phyloP scores from a whole-genome alignment of 129 eudicot species.

The Pseudognaphalium luteoalbum region DNA sequence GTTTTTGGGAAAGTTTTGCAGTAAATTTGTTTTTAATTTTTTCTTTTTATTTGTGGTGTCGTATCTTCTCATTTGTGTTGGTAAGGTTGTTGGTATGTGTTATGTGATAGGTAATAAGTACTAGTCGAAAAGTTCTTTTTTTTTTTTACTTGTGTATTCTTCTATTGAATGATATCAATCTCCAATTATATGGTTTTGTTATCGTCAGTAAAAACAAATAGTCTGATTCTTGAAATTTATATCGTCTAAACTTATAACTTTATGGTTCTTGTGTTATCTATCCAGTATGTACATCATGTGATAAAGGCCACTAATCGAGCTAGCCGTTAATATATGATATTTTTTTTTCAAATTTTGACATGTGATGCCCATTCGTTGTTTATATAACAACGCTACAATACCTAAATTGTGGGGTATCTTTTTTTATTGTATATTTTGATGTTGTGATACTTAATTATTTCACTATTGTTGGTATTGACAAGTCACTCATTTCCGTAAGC shows the following conservation, averaged over 20 bases:
- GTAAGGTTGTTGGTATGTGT: constrained; percentile 60
- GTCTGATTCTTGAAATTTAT: constrained; percentile 26
- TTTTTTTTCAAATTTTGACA: background rate
- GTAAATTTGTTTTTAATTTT: constrained; percentile 37
- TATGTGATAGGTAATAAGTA: constrained; percentile 60
- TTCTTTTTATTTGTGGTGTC: constrained; percentile 26
- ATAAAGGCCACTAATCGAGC: background rate
- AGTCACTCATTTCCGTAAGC: background rate
- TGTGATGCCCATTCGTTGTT: background rate
- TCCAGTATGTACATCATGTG: constrained; percentile 13
- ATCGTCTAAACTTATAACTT: constrained; percentile 2
- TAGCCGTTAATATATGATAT: background rate
- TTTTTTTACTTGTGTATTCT: constrained; percentile 34
- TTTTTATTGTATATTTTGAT: background rate
- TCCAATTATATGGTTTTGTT: background rate
- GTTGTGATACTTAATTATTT: background rate
- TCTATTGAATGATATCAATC: constrained; percentile 26
- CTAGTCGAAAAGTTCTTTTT: constrained; percentile 9
- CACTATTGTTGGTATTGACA: background rate
- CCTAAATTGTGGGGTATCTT: background rate
- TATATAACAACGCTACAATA: background rate
- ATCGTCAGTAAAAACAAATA: constrained; percentile 24
- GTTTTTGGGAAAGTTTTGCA: constrained; percentile 55
- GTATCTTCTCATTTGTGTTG: constrained; percentile 41
- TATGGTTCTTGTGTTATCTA: background rate